Conservation (phyloP, 352 stramenopile species). For the Phytophthora hybrid region DNA sequence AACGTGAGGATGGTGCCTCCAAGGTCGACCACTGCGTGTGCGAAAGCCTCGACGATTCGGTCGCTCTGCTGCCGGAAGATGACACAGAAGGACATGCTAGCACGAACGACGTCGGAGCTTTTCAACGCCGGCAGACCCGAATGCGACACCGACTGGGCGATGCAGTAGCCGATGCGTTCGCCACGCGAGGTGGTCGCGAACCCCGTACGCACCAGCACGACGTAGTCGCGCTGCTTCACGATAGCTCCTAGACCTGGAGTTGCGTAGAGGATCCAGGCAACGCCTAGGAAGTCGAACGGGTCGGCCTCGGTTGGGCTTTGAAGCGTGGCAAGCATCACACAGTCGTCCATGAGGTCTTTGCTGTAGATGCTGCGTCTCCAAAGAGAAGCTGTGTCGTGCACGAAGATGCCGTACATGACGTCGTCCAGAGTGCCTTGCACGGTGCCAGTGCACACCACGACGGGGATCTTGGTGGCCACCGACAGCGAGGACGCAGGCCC, state of each 20-base stretch:
- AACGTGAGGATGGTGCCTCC: slow-evolving; percentile 47
- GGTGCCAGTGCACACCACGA: slow-evolving; percentile 45
- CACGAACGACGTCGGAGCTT: slow-evolving; percentile 48
- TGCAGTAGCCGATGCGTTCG: slow-evolving; percentile 53
- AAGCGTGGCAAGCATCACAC: slow-evolving; percentile 47
- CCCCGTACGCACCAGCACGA: slow-evolving; percentile 45
- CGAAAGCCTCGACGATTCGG: slow-evolving; percentile 52
- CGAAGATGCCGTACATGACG: slow-evolving; percentile 54
- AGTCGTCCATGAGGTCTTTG: slow-evolving; percentile 50
- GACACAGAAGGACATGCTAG: slow-evolving; percentile 49
- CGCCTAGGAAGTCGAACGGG: slow-evolving; percentile 55
- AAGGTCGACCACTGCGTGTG: slow-evolving; percentile 49
- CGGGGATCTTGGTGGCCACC: slow-evolving; percentile 46
- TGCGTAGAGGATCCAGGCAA: slow-evolving; percentile 60
- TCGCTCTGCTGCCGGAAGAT: slow-evolving; percentile 53
- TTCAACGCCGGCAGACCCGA: slow-evolving; percentile 48
- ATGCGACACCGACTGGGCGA: slow-evolving; percentile 62
- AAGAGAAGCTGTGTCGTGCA: slow-evolving; percentile 51
- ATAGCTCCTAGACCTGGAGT: slow-evolving; percentile 37
- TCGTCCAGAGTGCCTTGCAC: slow-evolving; percentile 61
- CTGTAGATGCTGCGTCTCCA: slow-evolving; percentile 40
- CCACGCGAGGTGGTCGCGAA: slow-evolving; percentile 46
- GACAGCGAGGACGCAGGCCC: slow-evolving; percentile 54
- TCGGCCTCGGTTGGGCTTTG: slow-evolving; percentile 43
- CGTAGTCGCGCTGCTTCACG: slow-evolving; percentile 50